These are phyloP conservation scores for Termitomyces sp. DNA, from an alignment of 768 basidiomycete species.

Conservation along the genomic window DNA sequence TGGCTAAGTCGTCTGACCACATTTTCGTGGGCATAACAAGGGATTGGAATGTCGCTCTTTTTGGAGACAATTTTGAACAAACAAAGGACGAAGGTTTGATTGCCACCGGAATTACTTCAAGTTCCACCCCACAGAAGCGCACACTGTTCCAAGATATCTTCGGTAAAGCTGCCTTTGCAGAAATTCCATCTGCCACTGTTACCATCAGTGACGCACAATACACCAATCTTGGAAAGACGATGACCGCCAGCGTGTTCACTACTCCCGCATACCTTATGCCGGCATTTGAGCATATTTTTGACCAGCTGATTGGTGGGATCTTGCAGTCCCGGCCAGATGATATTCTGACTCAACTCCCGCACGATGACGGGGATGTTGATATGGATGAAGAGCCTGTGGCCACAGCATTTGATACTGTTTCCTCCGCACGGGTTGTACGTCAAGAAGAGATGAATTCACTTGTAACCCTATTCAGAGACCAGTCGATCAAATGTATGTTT, in stretches of 20 bases:
- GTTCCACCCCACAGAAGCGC: slow-evolving; percentile 24
- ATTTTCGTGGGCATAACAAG: slow-evolving; percentile 67
- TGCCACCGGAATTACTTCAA: slow-evolving; percentile 29
- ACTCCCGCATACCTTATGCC: slow-evolving; percentile 75
- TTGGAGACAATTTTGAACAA: slow-evolving; percentile 52
- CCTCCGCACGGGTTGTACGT: slow-evolving; percentile 30
- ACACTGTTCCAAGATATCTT: slow-evolving; percentile 91
- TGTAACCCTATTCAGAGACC: slow-evolving; percentile 55
- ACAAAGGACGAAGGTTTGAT: slow-evolving; percentile 36
- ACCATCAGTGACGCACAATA: slow-evolving; percentile 3
- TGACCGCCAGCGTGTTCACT: slow-evolving; percentile 34
- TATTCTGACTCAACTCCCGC: slow-evolving; percentile 5
- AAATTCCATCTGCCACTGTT: slow-evolving; percentile 16
- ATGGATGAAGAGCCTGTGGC: slow-evolving; percentile 32
- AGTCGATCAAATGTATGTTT: slow-evolving; percentile 36
- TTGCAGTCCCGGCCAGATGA: slow-evolving; percentile 22
- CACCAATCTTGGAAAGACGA: slow-evolving; percentile 1
- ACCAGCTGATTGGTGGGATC: slow-evolving; percentile 38
- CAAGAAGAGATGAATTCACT: slow-evolving; percentile 56
- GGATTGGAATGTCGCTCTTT: slow-evolving; percentile 56
- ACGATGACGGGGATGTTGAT: slow-evolving; percentile 35
- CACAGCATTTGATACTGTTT: slow-evolving; percentile 9
- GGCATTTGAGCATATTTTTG: slow-evolving; percentile 66
- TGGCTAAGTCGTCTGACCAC: slow-evolving; percentile 31
- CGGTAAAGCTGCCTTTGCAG: slow-evolving; percentile 64